Evolutionary conservation across 805 yeast genomes (phyloP).

Genomic region (Saccharomycopsis malanga): DNA sequence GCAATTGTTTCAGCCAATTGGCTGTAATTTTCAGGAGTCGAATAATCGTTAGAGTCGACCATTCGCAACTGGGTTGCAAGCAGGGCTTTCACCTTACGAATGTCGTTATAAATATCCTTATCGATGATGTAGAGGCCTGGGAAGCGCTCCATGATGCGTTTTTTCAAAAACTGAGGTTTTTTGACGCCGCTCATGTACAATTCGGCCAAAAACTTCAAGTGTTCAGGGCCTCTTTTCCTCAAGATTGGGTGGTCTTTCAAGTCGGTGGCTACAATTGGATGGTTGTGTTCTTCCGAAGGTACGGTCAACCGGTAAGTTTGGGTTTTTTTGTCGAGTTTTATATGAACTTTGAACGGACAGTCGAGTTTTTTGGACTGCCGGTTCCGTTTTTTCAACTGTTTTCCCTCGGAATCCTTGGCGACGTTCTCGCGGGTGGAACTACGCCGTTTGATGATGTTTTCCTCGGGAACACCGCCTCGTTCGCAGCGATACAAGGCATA

Average conservation of each 20-base stretch:
- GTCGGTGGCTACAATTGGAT: constrained; percentile 7
- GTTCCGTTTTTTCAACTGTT: constrained; percentile 9
- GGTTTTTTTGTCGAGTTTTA: constrained; percentile 18
- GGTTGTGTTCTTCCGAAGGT: constrained; percentile 19
- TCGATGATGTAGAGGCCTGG: constrained; percentile 20
- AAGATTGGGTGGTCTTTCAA: constrained; percentile 20
- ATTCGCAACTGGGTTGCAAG: too few relatives aligned
- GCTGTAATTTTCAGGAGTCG: too few relatives aligned
- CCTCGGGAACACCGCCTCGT: constrained; percentile 21
- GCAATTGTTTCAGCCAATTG: too few relatives aligned
- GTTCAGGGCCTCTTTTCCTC: constrained; percentile 19
- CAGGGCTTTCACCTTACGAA: constrained; percentile 18
- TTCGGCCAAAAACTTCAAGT: constrained; percentile 14
- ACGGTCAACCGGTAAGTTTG: constrained; percentile 12
- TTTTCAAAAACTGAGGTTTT: constrained; percentile 19
- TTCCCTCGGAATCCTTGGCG: background rate
- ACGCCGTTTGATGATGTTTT: constrained; percentile 17
- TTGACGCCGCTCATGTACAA: constrained; percentile 11
- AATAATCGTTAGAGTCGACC: too few relatives aligned
- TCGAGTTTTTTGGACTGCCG: constrained; percentile 16
- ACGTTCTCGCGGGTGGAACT: constrained; percentile 4
- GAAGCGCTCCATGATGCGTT: constrained; percentile 14
- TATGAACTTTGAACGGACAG: constrained; percentile 20
- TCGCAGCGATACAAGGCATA: constrained; percentile 22
- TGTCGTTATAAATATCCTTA: constrained; percentile 21